Evolutionary conservation across 805 yeast species (phyloP).

Genomic region (Schwanniomyces vanrijiae): DNA sequence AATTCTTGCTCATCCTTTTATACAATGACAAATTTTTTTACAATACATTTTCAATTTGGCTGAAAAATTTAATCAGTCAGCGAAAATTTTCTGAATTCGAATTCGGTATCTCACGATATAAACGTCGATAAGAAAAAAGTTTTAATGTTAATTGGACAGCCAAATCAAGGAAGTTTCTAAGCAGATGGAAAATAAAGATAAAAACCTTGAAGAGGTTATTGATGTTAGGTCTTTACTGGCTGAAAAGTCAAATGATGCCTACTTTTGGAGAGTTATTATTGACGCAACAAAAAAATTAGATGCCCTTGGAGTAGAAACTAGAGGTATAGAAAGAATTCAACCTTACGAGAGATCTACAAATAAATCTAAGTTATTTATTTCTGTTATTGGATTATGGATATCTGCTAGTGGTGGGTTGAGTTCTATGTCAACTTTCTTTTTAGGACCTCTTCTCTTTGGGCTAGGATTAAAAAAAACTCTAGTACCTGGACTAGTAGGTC

Average conservation of each 20-base stretch:
- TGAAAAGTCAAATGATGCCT: neutral
- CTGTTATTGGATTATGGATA: slow-evolving; percentile 74
- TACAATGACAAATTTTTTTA: neutral
- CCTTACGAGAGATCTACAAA: slow-evolving; percentile 62
- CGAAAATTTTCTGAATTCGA: too few species aligned
- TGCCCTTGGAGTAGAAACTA: slow-evolving; percentile 62
- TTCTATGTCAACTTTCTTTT: slow-evolving; percentile 79
- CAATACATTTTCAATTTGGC: too few species aligned
- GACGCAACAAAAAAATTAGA: slow-evolving; percentile 35
- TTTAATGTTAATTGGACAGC: too few species aligned
- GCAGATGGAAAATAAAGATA: neutral
- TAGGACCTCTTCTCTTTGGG: slow-evolving; percentile 72
- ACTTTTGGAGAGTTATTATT: slow-evolving; percentile 8
- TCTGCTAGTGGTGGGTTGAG: slow-evolving; percentile 88
- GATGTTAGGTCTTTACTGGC: slow-evolving; percentile 4
- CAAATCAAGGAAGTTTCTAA: neutral
- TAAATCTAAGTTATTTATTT: slow-evolving; percentile 26
- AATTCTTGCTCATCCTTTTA: too few species aligned
- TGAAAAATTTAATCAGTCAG: too few species aligned
- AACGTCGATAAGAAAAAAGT: neutral
- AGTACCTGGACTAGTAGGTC: slow-evolving; percentile 62
- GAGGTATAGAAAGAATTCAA: slow-evolving; percentile 76
- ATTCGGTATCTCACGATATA: neutral
- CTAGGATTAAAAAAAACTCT: slow-evolving; percentile 67
- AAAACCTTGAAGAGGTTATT: slow-evolving; percentile 7